These are phyloP conservation scores for Ustilago hordei DNA, from an alignment of 1,284 basidiomycete species.

Conservation along the genomic window DNA sequence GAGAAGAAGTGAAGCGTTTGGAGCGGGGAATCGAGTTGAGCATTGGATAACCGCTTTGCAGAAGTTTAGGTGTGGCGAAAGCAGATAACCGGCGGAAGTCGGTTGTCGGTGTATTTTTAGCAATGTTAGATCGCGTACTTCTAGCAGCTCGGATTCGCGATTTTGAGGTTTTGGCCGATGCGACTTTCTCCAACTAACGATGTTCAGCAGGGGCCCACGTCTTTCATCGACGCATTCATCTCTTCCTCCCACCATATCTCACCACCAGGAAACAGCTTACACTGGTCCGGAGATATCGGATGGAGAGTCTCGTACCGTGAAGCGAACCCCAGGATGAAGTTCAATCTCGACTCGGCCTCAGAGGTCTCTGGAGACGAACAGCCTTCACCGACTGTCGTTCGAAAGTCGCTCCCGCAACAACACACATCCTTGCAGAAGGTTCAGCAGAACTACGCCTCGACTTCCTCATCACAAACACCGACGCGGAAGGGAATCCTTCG, in stretches of 20 bases:
- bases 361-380: conserved; percentile 39
- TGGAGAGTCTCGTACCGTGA: background rate
- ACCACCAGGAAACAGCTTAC: background rate
- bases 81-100: background rate
- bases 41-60: conserved; percentile 12
- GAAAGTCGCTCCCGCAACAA: conserved; percentile 31
- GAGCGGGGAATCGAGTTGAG: background rate
- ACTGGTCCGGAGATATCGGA: background rate
- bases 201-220: conserved; percentile 4
- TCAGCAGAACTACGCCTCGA: conserved; percentile 29
- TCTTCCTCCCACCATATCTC: background rate
- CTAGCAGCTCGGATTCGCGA: background rate
- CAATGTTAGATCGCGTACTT: conserved; percentile 7
- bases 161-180: conserved; percentile 10
- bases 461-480: conserved; percentile 22
- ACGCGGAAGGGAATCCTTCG: conserved; percentile 41
- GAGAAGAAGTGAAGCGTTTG: background rate
- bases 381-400: conserved; percentile 22
- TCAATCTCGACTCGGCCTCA: conserved; percentile 41
- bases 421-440: background rate
- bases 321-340: conserved; percentile 17
- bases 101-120: background rate
- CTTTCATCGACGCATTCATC: background rate
- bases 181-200: conserved; percentile 10
- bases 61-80: conserved; percentile 12